A percentile compares a stretch with the other conserved stretches of the same genome.
phyloP scores from a whole-genome alignment of 2,329 filamentous ascomycete species.

The Gaeumannomyces tritici region DNA sequence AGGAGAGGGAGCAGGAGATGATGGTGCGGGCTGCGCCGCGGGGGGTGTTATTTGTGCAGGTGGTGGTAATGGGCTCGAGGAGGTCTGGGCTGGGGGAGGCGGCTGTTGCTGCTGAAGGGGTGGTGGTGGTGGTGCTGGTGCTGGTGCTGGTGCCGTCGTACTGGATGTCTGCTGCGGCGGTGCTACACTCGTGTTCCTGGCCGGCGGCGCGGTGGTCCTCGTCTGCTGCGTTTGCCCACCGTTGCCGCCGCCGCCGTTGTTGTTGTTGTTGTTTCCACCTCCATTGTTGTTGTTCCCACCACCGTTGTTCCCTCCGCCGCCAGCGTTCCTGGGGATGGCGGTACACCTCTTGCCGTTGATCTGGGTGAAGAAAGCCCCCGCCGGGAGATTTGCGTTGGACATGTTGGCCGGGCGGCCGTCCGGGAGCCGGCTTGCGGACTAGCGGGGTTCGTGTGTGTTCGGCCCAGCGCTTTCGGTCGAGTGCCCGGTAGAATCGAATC shows the following conservation, averaged over 20 bases:
- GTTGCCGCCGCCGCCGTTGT: neutral
- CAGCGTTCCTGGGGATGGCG: conserved; percentile 31
- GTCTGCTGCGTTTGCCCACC: conserved; percentile 5
- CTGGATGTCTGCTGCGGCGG: conserved; percentile 11
- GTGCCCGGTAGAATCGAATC: conserved; percentile 4
- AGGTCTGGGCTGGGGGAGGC: neutral
- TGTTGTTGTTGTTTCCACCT: conserved; percentile 4
- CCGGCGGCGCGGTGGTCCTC: conserved; percentile 4
- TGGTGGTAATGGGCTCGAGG: neutral
- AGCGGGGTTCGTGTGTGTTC: conserved; percentile 5
- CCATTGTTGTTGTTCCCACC: conserved; percentile 3
- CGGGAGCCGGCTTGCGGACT: neutral
- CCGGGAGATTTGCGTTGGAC: conserved; percentile 31
- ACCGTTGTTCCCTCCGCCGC: conserved; percentile 8
- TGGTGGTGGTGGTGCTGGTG: conserved; percentile 10
- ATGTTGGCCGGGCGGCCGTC: conserved; percentile 17
- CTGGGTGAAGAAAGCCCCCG: conserved; percentile 38
- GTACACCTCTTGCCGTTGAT: conserved; percentile 43
- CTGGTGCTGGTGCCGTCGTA: conserved; percentile 24
- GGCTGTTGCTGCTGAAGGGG: conserved; percentile 4
- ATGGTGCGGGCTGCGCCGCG: conserved; percentile 6
- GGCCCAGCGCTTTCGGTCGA: neutral
- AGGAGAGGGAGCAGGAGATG: neutral
- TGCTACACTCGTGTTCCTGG: conserved; percentile 11
- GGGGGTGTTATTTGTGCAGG: conserved; percentile 5